A percentile compares a stretch with the other conserved stretches of the same genome.
These are phyloP conservation scores for Hymenoscyphus occultus DNA, from an alignment of 2,329 filamentous ascomycete genomes.

Conservation along the genomic window DNA sequence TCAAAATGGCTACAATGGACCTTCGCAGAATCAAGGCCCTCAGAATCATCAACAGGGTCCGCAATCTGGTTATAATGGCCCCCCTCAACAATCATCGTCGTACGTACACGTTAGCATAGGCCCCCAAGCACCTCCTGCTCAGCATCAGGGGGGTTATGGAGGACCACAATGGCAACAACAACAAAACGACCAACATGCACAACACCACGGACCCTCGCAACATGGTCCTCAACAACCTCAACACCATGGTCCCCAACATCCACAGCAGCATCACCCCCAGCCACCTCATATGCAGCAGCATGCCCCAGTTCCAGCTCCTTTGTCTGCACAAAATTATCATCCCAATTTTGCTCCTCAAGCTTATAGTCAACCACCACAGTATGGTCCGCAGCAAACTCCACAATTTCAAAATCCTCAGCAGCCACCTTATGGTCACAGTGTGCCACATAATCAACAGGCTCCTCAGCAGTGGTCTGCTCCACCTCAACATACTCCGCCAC, in stretches of 20 bases:
- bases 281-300: slow-evolving; percentile 37
- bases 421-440: slow-evolving; percentile 37
- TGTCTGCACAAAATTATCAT: slow-evolving; percentile 55
- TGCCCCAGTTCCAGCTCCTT: slow-evolving; percentile 39
- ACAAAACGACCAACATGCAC: slow-evolving; percentile 18
- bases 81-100: slow-evolving; percentile 31
- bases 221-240: slow-evolving; percentile 29
- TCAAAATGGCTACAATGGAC: slow-evolving; percentile 30
- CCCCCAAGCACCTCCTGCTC: slow-evolving; percentile 29
- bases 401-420: slow-evolving; percentile 32
- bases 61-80: slow-evolving; percentile 31
- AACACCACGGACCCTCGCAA: slow-evolving; percentile 17
- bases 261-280: slow-evolving; percentile 24
- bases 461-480: slow-evolving; percentile 30
- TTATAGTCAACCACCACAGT: slow-evolving; percentile 45
- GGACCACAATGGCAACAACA: slow-evolving; percentile 33
- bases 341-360: slow-evolving; percentile 57
- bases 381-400: slow-evolving; percentile 37
- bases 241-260: slow-evolving; percentile 18
- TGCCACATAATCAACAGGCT: slow-evolving; percentile 36
- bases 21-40: slow-evolving; percentile 18
- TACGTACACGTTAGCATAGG: slow-evolving; percentile 30
- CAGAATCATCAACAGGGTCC: slow-evolving; percentile 23
- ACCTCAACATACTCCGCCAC: slow-evolving; percentile 37
- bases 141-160: slow-evolving; percentile 22